A percentile compares a stretch with the other conserved stretches of the same genome.
Evolutionary conservation across 129 eudicot species (phyloP).

Genomic region (Logfia minima): DNA sequence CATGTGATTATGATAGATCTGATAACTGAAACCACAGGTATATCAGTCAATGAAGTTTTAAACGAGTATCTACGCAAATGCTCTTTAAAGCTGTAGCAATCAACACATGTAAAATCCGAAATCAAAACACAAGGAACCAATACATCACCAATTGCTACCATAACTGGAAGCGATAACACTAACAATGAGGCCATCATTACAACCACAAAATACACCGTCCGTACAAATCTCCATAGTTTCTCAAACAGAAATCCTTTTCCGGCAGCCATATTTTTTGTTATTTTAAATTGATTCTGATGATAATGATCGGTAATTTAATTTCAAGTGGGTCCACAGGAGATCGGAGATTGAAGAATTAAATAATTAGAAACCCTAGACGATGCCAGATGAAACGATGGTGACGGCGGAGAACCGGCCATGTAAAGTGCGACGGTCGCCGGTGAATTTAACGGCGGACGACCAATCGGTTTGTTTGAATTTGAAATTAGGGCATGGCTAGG

Average conservation of each 20-base stretch:
- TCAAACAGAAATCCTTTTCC: constrained; percentile 55
- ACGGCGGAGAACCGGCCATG: constrained; percentile 42
- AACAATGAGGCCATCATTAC: constrained; percentile 79
- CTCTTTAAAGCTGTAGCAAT: constrained; percentile 59
- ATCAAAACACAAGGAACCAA: constrained; percentile 67
- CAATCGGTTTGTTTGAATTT: constrained; percentile 15
- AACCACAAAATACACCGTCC: constrained; percentile 77
- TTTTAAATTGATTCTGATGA: constrained; percentile 17
- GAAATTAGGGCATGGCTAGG: constrained; percentile 38
- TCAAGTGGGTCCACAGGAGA: constrained; percentile 40
- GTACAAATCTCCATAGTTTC: constrained; percentile 56
- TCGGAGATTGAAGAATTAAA: constrained; percentile 30
- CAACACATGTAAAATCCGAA: constrained; percentile 79
- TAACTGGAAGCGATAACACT: constrained; percentile 60
- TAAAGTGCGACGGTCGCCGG: constrained; percentile 31
- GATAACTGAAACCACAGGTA: constrained; percentile 78
- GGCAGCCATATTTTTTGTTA: constrained; percentile 27
- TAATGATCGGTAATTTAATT: background rate
- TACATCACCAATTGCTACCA: constrained; percentile 73
- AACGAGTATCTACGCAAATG: constrained; percentile 72
- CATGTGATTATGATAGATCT: constrained; percentile 91
- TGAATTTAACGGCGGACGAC: constrained; percentile 18
- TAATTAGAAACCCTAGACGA: constrained; percentile 46
- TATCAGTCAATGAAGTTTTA: constrained; percentile 74
- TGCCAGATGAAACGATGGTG: constrained; percentile 26